Conservation (phyloP, 352 stramenopile genomes). For the Phytophthora fragariaefolia region DNA sequence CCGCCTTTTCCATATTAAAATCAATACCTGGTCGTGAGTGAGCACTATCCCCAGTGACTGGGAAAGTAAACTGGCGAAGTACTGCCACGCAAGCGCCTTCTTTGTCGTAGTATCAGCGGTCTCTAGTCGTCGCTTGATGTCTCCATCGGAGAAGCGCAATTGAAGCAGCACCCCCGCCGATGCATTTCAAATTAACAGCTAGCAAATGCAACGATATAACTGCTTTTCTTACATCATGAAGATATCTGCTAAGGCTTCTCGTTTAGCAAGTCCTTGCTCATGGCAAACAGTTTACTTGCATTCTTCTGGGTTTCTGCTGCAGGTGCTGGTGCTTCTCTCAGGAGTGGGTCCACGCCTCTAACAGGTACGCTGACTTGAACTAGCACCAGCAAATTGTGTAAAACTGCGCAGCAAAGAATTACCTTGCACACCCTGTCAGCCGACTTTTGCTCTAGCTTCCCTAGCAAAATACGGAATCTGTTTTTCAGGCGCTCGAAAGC, state of each 20-base stretch:
- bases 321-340: background rate
- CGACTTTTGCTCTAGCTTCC: constrained; percentile 17
- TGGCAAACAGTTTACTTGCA: background rate
- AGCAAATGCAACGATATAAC: background rate
- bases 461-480: constrained; percentile 13
- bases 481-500: constrained; percentile 25
- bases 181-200: background rate
- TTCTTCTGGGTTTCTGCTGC: background rate
- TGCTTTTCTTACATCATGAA: too few species aligned
- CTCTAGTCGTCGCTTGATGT: too few species aligned
- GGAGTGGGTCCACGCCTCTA: background rate
- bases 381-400: background rate
- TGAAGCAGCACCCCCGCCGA: too few species aligned
- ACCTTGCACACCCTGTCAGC: constrained; percentile 1
- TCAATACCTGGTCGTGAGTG: too few species aligned
- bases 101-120: too few species aligned
- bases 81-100: too few species aligned
- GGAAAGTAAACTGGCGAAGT: too few species aligned
- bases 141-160: too few species aligned
- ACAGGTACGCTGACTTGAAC: background rate
- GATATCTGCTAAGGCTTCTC: background rate
- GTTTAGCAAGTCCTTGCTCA: background rate
- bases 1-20: background rate
- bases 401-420: background rate
- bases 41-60: too few species aligned